Percentiles rank a stretch among this genome's conserved stretches.
Evolutionary conservation across 805 yeast species (phyloP).

Genomic region (Torulaspora delbrueckii): DNA sequence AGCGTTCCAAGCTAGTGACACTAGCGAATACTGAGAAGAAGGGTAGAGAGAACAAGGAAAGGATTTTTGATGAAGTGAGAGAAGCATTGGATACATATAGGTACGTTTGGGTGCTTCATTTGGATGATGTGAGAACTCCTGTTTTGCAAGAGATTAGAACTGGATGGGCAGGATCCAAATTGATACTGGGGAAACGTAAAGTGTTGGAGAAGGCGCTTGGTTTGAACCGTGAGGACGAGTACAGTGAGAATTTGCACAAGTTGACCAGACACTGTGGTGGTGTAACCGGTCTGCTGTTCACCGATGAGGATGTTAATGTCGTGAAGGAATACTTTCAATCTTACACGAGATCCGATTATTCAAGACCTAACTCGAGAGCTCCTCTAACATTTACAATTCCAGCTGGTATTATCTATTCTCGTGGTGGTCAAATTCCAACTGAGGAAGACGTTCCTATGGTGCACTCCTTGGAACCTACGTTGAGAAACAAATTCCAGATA

Average conservation of each 20-base stretch:
- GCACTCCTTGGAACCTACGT: slow-evolving; percentile 89
- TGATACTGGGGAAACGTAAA: slow-evolving; percentile 86
- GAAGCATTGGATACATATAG: slow-evolving; percentile 69
- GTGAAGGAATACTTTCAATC: slow-evolving; percentile 83
- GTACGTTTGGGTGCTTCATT: slow-evolving; percentile 78
- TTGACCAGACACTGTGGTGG: slow-evolving; percentile 64
- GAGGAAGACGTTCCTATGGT: slow-evolving; percentile 97
- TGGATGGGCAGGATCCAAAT: slow-evolving; percentile 88
- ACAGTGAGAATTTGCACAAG: slow-evolving; percentile 73
- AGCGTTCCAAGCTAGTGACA: slow-evolving; percentile 92
- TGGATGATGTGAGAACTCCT: slow-evolving; percentile 93
- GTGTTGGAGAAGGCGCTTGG: slow-evolving; percentile 93
- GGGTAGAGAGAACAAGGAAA: slow-evolving; percentile 86
- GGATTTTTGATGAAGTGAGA: slow-evolving; percentile 88
- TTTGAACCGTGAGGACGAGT: slow-evolving; percentile 80
- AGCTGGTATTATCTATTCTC: slow-evolving; percentile 84
- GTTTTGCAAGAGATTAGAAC: slow-evolving; percentile 88
- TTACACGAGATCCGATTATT: slow-evolving; percentile 74
- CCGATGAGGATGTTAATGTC: slow-evolving; percentile 83
- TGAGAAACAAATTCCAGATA: slow-evolving; percentile 82
- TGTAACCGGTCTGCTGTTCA: slow-evolving; percentile 81
- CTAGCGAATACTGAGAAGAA: slow-evolving; percentile 95
- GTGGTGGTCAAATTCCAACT: slow-evolving; percentile 85
- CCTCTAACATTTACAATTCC: slow-evolving; percentile 85
- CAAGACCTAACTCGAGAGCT: slow-evolving; percentile 81